Conservation (phyloP, 306 rosid species). For the Chamaecrista fasciculata region DNA sequence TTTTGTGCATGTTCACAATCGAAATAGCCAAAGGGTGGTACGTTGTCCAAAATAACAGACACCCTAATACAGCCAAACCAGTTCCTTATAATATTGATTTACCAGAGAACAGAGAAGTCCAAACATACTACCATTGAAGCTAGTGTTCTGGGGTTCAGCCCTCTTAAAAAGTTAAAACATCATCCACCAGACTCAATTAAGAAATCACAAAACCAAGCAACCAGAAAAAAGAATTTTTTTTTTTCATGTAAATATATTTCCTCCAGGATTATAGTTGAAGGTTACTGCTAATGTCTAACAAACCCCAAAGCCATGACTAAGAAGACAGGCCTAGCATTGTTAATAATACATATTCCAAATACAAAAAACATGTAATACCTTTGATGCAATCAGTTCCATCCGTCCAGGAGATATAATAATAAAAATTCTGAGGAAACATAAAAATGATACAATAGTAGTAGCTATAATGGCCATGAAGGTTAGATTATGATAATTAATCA, state of each 20-base stretch:
- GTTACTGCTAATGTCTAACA: neutral
- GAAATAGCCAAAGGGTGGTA: slow-evolving; percentile 19
- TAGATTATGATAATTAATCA: neutral
- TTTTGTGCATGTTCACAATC: slow-evolving; percentile 8
- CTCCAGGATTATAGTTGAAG: too few relatives aligned
- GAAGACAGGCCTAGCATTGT: neutral
- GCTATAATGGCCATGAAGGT: neutral
- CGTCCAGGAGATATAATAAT: slow-evolving; percentile 7
- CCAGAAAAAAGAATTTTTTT: too few relatives aligned
- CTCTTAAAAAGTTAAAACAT: slow-evolving; percentile 11
- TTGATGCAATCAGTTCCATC: slow-evolving; percentile 17
- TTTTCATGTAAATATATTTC: too few relatives aligned
- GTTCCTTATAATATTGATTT: slow-evolving; percentile 18
- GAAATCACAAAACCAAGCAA: too few relatives aligned
- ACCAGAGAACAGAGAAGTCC: neutral
- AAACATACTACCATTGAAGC: neutral
- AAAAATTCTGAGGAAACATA: neutral
- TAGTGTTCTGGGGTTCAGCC: neutral
- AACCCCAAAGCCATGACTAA: neutral
- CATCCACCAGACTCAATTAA: neutral
- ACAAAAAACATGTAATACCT: slow-evolving; percentile 21
- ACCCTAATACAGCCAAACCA: slow-evolving; percentile 18
- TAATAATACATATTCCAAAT: neutral
- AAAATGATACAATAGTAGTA: neutral
- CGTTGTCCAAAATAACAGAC: slow-evolving; percentile 7